Evolutionary conservation across 2,329 filamentous ascomycete genomes (phyloP).

Genomic region (Rosellinia necatrix): DNA sequence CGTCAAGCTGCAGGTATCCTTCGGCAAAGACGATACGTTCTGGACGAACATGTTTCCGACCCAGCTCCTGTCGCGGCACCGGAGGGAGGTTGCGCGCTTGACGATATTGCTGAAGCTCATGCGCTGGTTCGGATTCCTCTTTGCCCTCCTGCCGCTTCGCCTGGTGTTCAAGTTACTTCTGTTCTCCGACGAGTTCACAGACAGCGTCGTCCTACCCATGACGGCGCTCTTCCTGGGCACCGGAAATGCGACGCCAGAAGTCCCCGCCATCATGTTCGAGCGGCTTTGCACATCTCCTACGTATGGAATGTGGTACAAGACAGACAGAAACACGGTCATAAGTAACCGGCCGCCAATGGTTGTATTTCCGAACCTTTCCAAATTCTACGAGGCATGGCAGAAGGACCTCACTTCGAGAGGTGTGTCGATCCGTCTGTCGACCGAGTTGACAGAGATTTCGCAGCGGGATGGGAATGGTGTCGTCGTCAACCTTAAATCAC

Average conservation of each 20-base stretch:
- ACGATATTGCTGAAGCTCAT: constrained; percentile 54
- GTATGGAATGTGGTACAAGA: constrained; percentile 63
- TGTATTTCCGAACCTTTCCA: constrained; percentile 60
- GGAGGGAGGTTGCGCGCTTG: constrained; percentile 55
- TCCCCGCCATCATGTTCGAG: constrained; percentile 43
- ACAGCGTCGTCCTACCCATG: constrained; percentile 42
- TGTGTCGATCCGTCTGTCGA: constrained; percentile 57
- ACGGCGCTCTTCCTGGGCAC: constrained; percentile 44
- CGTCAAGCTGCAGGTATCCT: constrained; percentile 59
- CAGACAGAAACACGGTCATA: constrained; percentile 39
- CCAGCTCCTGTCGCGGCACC: constrained; percentile 53
- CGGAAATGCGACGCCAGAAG: constrained; percentile 42
- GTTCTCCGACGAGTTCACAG: constrained; percentile 42
- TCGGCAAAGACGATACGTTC: constrained; percentile 59
- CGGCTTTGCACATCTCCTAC: constrained; percentile 49
- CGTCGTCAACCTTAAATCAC: constrained; percentile 49
- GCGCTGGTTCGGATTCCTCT: constrained; percentile 57
- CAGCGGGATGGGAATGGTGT: constrained; percentile 56
- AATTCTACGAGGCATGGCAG: constrained; percentile 59
- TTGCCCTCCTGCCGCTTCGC: constrained; percentile 53
- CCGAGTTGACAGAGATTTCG: constrained; percentile 55
- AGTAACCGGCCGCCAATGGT: constrained; percentile 61
- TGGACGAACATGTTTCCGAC: constrained; percentile 63
- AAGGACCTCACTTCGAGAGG: constrained; percentile 53
- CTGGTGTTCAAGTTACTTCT: constrained; percentile 39